A percentile compares a stretch with the other conserved stretches of the same genome.
Evolutionary conservation across 1,284 basidiomycete species (phyloP).

Genomic region (Ustilago curta): DNA sequence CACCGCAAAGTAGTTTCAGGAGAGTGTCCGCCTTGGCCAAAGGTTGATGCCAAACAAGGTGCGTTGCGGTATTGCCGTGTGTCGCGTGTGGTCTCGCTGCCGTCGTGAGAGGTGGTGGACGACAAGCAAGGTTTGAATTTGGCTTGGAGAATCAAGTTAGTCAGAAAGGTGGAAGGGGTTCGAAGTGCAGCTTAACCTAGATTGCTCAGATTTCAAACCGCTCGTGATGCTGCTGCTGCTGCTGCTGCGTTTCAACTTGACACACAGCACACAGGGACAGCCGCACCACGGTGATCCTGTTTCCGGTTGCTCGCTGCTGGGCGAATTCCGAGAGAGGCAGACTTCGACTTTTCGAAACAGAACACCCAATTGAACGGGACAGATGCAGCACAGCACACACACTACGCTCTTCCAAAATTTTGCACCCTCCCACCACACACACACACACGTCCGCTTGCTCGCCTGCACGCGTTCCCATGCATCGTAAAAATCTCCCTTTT

Average conservation of each 20-base stretch:
- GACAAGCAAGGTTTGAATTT: constrained; percentile 1
- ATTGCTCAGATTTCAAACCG: too few relatives aligned
- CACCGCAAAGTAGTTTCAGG: not conserved
- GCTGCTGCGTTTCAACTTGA: too few relatives aligned
- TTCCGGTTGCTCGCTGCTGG: constrained; percentile 9
- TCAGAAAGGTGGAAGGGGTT: too few relatives aligned
- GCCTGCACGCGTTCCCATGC: constrained; percentile 4
- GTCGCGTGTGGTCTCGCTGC: not conserved
- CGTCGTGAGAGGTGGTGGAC: not conserved
- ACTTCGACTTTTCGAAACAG: too few relatives aligned
- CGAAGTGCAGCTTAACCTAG: too few relatives aligned
- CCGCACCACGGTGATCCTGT: constrained; percentile 12
- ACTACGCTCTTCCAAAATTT: constrained; percentile 2
- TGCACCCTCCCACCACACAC: not conserved
- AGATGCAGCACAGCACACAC: not conserved
- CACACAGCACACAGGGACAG: not conserved
- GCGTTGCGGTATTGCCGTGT: not conserved
- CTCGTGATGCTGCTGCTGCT: too few relatives aligned
- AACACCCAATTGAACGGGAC: not conserved
- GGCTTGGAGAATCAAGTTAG: too few relatives aligned
- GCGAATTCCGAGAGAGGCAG: constrained; percentile 9
- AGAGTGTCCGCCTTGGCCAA: constrained; percentile 4
- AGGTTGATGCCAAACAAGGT: constrained; percentile 5
- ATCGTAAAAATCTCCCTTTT: not conserved
- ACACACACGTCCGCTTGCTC: too few relatives aligned